phyloP scores from a whole-genome alignment of 495 filamentous ascomycete genomes.

The Talaromyces wortmannii region DNA sequence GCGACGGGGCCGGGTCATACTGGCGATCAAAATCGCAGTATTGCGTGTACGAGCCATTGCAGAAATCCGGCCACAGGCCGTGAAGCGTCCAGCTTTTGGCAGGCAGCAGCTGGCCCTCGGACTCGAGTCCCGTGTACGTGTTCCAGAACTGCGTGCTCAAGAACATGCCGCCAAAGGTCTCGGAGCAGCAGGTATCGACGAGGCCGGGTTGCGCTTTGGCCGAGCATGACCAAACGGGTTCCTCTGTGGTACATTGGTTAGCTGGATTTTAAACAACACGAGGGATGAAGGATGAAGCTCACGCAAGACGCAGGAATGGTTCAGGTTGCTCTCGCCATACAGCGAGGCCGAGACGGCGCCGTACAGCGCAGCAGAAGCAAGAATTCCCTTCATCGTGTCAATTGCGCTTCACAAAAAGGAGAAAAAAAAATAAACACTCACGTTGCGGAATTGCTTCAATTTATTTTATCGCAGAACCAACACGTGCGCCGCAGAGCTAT shows the following conservation, averaged over 20 bases:
- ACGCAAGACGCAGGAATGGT: conserved; percentile 34
- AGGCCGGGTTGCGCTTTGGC: conserved; percentile 22
- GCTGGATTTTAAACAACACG: no score
- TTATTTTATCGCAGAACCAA: background rate
- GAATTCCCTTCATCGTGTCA: conserved; percentile 7
- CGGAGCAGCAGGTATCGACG: conserved; percentile 43
- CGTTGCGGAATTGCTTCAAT: background rate
- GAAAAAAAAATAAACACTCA: no score
- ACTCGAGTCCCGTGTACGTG: conserved; percentile 43
- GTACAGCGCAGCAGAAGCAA: conserved; percentile 7
- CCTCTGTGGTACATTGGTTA: conserved; percentile 7
- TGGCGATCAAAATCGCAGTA: conserved; percentile 46
- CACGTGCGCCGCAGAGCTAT: background rate
- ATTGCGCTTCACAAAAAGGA: no score
- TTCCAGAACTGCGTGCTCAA: conserved; percentile 46
- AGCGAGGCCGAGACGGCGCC: conserved; percentile 10
- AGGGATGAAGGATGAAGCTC: background rate
- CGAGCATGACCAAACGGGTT: conserved; percentile 39
- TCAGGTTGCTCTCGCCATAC: conserved; percentile 27
- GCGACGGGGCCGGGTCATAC: conserved; percentile 42
- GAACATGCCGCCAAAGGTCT: conserved; percentile 45
- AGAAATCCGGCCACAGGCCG: conserved; percentile 48
- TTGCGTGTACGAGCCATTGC: conserved; percentile 42
- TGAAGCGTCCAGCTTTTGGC: conserved; percentile 39
- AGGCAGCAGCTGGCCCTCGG: conserved; percentile 38